phyloP scores from a whole-genome alignment of 2,329 filamentous ascomycete genomes.

The Stagonosporopsis chrysanthemi region DNA sequence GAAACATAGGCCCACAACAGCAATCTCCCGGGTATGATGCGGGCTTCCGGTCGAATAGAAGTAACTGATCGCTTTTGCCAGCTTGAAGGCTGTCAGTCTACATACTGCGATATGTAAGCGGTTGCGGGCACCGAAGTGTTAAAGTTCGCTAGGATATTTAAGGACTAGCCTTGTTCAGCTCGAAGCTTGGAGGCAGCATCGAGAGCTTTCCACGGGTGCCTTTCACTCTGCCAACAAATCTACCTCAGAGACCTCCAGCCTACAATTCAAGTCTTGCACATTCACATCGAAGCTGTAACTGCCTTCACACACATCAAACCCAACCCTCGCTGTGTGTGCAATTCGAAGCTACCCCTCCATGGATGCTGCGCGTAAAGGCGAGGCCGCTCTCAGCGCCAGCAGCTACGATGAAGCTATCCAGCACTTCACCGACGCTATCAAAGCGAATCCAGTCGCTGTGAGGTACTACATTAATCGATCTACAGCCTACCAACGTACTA shows the following conservation, averaged over 20 bases:
- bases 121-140: neutral
- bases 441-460: slow-evolving; percentile 70
- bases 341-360: slow-evolving; percentile 49
- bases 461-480: slow-evolving; percentile 84
- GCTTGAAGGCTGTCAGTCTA: neutral
- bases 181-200: neutral
- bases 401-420: slow-evolving; percentile 73
- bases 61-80: neutral
- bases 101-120: neutral
- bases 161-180: neutral
- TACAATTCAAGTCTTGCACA: neutral
- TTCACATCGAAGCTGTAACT: neutral
- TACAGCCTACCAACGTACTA: slow-evolving; percentile 74
- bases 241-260: neutral
- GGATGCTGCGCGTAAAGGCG: slow-evolving; percentile 64
- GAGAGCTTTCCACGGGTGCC: slow-evolving; percentile 18
- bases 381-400: slow-evolving; percentile 66
- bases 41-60: neutral
- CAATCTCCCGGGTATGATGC: neutral
- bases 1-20: neutral
- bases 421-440: slow-evolving; percentile 70
- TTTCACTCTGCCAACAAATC: neutral
- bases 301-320: neutral
- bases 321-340: neutral
- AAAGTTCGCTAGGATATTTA: neutral